These are phyloP conservation scores for Corylus avellana DNA, from an alignment of 306 rosid genomes.

Conservation along the genomic window DNA sequence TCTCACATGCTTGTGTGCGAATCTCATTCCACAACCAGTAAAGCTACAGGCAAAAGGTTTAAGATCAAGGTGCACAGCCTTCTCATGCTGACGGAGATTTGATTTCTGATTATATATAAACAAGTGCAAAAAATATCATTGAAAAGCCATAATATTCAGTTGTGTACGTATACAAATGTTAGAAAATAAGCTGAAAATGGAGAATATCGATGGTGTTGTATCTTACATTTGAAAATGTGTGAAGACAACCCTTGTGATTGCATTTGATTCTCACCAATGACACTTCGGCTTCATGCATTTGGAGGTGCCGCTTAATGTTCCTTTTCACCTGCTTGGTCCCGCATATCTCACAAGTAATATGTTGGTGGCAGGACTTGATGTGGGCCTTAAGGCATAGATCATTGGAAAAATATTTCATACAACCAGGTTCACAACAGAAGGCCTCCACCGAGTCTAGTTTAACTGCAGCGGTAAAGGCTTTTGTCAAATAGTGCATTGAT, in stretches of 20 bases:
- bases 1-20: constrained; percentile 87
- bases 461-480: constrained; percentile 42
- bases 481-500: constrained; percentile 16
- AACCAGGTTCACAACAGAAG: constrained; percentile 64
- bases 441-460: constrained; percentile 69
- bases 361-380: constrained; percentile 64
- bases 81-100: constrained; percentile 69
- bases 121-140: neutral
- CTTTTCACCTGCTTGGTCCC: constrained; percentile 67
- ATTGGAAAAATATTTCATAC: constrained; percentile 69
- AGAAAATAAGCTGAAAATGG: neutral
- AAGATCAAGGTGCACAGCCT: constrained; percentile 62
- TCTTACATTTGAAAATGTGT: constrained; percentile 66
- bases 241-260: constrained; percentile 48
- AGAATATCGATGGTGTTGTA: neutral
- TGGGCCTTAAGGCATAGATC: constrained; percentile 62
- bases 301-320: constrained; percentile 73
- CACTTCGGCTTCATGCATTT: constrained; percentile 43
- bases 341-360: constrained; percentile 61
- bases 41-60: constrained; percentile 71
- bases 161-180: neutral
- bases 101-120: constrained; percentile 51
- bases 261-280: constrained; percentile 46
- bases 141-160: neutral
- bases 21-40: constrained; percentile 81